phyloP scores from a whole-genome alignment of 495 filamentous ascomycete species.

The Hyphodiscus hymeniophilus region DNA sequence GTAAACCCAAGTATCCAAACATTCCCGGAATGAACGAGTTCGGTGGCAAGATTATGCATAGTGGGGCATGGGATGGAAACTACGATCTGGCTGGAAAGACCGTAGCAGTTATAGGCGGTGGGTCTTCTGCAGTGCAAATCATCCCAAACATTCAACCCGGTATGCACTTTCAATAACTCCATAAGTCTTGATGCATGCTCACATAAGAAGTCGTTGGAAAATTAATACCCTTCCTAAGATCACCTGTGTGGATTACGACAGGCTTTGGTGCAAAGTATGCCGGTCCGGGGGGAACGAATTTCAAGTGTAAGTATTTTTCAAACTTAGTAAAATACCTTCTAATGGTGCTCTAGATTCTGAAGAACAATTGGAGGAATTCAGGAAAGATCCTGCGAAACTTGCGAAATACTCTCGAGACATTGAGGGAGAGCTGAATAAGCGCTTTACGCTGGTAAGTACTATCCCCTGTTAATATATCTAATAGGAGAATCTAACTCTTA shows the following conservation, averaged over 20 bases:
- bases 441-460: slow-evolving; percentile 45
- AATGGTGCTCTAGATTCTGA: slow-evolving; percentile 19
- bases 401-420: slow-evolving; percentile 29
- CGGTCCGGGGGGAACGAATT: slow-evolving; percentile 7
- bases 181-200: slow-evolving; percentile 27
- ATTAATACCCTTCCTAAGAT: slow-evolving; percentile 55
- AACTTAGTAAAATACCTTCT: background rate
- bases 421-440: slow-evolving; percentile 42
- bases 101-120: slow-evolving; percentile 49
- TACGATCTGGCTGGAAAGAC: slow-evolving; percentile 35
- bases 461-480: no score
- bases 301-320: slow-evolving; percentile 2
- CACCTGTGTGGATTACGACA: slow-evolving; percentile 57
- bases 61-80: slow-evolving; percentile 40
- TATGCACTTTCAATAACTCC: slow-evolving; percentile 15
- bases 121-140: slow-evolving; percentile 47
- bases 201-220: slow-evolving; percentile 30
- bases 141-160: slow-evolving; percentile 35
- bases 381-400: slow-evolving; percentile 33
- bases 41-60: slow-evolving; percentile 47
- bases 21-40: slow-evolving; percentile 47
- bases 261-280: slow-evolving; percentile 30
- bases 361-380: slow-evolving; percentile 36
- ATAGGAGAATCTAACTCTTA: background rate
- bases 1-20: no score